phyloP scores from a whole-genome alignment of 2,329 filamentous ascomycete species.

The Diaporthe helianthi region DNA sequence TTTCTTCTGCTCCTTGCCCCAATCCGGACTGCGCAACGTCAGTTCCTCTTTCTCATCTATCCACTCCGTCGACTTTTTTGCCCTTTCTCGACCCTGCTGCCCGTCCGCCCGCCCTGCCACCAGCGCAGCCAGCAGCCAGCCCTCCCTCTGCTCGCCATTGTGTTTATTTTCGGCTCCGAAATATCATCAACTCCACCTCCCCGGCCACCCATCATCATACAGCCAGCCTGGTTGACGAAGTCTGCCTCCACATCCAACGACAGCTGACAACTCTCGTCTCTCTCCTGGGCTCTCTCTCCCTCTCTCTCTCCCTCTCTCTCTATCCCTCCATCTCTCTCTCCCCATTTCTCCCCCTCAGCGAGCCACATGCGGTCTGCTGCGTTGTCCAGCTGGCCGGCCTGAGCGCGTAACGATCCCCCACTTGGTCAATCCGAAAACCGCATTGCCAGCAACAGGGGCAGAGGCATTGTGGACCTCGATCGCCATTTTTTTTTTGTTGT shows the following conservation, averaged over 20 bases:
- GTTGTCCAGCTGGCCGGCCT: neutral
- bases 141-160: constrained; percentile 22
- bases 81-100: constrained; percentile 15
- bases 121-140: neutral
- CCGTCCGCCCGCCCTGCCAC: neutral
- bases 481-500: constrained; percentile 28
- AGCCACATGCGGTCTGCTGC: neutral
- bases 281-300: neutral
- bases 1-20: constrained; percentile 30
- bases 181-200: neutral
- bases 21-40: constrained; percentile 33
- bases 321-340: neutral
- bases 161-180: constrained; percentile 21
- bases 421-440: constrained; percentile 24
- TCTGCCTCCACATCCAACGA: neutral
- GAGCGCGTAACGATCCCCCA: constrained; percentile 23
- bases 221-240: neutral
- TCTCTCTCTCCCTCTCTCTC: neutral
- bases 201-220: neutral
- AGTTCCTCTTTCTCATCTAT: constrained; percentile 26
- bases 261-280: neutral
- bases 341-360: neutral
- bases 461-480: constrained; percentile 33
- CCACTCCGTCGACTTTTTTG: constrained; percentile 4
- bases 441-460: constrained; percentile 29